Percentiles rank a stretch among this genome's conserved stretches.
These are phyloP conservation scores for Monosporascus sp. DNA, from an alignment of 2,329 filamentous ascomycete species.

Conservation along the genomic window DNA sequence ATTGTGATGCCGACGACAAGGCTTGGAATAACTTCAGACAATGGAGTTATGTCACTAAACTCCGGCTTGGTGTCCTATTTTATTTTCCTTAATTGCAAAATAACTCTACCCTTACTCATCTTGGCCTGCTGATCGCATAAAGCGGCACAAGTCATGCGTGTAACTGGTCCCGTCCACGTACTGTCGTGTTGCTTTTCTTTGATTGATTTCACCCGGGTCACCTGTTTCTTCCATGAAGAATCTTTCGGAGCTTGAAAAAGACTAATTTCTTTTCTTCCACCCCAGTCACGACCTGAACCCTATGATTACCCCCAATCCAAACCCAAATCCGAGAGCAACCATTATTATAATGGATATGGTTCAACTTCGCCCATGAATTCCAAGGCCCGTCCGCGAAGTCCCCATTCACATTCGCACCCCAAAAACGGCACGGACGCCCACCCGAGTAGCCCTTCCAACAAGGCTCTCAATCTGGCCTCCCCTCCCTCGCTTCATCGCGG, in stretches of 20 bases:
- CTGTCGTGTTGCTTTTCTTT: not conserved
- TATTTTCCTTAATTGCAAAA: not conserved
- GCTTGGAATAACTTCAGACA: not conserved
- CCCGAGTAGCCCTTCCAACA: slow-evolving; percentile 23
- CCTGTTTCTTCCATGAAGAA: not conserved
- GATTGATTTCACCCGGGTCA: slow-evolving; percentile 10
- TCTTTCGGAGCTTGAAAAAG: not conserved
- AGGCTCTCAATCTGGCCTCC: slow-evolving; percentile 24
- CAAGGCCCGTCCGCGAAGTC: slow-evolving; percentile 23
- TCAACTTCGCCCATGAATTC: slow-evolving; percentile 24
- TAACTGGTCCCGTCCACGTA: not conserved
- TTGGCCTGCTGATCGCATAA: not conserved
- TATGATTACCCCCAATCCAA: slow-evolving; percentile 31
- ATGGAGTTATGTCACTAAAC: not conserved
- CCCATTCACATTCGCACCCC: slow-evolving; percentile 28
- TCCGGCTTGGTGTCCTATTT: not conserved
- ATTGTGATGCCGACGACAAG: not conserved
- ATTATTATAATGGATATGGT: slow-evolving; percentile 28
- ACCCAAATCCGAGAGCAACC: slow-evolving; percentile 28
- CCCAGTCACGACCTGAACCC: slow-evolving; percentile 35
- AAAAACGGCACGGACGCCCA: slow-evolving; percentile 26
- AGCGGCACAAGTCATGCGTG: not conserved
- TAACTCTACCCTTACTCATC: not conserved
- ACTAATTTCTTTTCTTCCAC: slow-evolving; percentile 4
- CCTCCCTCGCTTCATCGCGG: slow-evolving; percentile 25